These are phyloP conservation scores for Pleurotus citrinopileatus DNA, from an alignment of 768 basidiomycete species.

Conservation along the genomic window DNA sequence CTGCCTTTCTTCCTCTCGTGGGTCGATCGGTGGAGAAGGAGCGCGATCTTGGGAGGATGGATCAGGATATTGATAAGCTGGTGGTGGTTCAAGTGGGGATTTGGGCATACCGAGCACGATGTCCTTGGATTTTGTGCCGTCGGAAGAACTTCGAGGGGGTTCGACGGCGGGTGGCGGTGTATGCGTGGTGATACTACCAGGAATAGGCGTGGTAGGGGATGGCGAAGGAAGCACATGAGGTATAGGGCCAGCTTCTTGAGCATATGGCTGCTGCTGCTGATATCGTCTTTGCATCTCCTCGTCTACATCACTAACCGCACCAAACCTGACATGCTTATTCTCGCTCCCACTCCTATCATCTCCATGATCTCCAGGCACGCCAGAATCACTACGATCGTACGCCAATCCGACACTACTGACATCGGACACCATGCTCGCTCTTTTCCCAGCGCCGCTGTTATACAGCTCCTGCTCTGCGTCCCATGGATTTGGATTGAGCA, in stretches of 20 bases:
- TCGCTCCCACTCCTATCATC: conserved; percentile 22
- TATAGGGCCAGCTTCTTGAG: not conserved
- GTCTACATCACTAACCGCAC: conserved; percentile 36
- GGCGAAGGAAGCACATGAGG: not conserved
- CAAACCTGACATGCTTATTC: conserved; percentile 43
- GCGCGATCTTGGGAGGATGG: conserved; percentile 22
- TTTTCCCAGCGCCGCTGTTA: conserved; percentile 25
- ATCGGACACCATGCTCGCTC: conserved; percentile 13
- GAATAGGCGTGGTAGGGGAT: not conserved
- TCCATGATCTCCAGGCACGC: conserved; percentile 26
- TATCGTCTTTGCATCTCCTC: conserved; percentile 28
- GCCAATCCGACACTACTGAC: conserved; percentile 32
- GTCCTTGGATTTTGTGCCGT: not conserved
- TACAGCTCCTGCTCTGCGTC: conserved; percentile 15
- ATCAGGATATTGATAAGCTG: conserved; percentile 7
- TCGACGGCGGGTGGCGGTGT: not conserved
- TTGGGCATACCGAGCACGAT: not conserved
- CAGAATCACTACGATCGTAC: conserved; percentile 26
- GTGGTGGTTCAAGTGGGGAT: conserved; percentile 1
- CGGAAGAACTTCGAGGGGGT: not conserved
- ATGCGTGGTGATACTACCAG: not conserved
- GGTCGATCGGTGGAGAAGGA: conserved; percentile 35
- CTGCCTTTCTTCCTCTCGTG: conserved; percentile 48
- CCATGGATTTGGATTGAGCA: conserved; percentile 13
- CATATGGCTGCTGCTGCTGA: not conserved